A percentile compares a stretch with the other conserved stretches of the same genome.
Conservation (phyloP, 192 early-diverging fungal genomes). For the Coemansia javaensis region DNA sequence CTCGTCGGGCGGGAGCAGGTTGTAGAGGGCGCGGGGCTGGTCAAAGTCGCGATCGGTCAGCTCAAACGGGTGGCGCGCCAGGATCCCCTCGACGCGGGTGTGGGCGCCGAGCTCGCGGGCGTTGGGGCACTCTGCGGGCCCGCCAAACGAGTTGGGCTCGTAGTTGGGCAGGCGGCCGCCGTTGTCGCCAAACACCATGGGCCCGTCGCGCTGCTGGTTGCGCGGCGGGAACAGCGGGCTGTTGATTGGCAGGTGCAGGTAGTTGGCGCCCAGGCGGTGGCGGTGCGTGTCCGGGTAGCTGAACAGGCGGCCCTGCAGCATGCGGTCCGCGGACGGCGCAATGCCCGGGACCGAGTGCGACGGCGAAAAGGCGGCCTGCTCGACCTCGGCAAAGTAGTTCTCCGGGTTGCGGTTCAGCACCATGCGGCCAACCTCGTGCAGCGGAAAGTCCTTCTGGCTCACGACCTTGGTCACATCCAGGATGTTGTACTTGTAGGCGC, state of each 20-base stretch:
- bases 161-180: slow-evolving; percentile 60
- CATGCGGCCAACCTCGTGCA: slow-evolving; percentile 65
- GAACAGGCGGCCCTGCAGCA: slow-evolving; percentile 71
- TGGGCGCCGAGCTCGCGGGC: slow-evolving; percentile 25
- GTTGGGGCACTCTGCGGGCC: slow-evolving; percentile 31
- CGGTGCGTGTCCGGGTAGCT: slow-evolving; percentile 70
- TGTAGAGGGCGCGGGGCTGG: slow-evolving; percentile 57
- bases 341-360: slow-evolving; percentile 68
- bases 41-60: slow-evolving; percentile 61
- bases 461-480: slow-evolving; percentile 70
- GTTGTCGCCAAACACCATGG: slow-evolving; percentile 52
- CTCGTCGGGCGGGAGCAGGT: slow-evolving; percentile 21
- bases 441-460: slow-evolving; percentile 60
- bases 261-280: slow-evolving; percentile 67
- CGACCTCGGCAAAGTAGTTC: slow-evolving; percentile 73
- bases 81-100: slow-evolving; percentile 40
- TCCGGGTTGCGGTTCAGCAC: slow-evolving; percentile 66
- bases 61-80: slow-evolving; percentile 50
- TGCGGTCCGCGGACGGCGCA: slow-evolving; percentile 59
- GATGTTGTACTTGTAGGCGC: slow-evolving; percentile 59
- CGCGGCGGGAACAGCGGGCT: slow-evolving; percentile 40
- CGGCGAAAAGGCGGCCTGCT: slow-evolving; percentile 69
- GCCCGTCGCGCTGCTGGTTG: slow-evolving; percentile 68
- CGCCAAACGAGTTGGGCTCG: slow-evolving; percentile 59
- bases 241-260: slow-evolving; percentile 69